phyloP scores from a whole-genome alignment of 768 basidiomycete genomes.

The Hygrophoropsis aurantiaca region DNA sequence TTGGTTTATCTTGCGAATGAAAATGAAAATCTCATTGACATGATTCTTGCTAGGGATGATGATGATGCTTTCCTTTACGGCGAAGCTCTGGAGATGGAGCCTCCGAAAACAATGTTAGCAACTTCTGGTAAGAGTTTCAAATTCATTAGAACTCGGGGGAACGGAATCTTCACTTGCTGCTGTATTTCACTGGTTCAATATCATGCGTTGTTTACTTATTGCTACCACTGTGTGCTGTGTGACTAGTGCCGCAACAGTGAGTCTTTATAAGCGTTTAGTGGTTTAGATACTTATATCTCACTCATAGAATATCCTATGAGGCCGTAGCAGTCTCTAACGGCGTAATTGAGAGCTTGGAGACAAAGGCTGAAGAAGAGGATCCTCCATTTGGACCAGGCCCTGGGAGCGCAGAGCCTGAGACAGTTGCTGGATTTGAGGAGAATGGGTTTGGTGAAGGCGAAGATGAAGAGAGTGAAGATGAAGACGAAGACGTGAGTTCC shows the following conservation, averaged over 20 bases:
- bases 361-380: constrained; percentile 39
- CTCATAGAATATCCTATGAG: constrained; percentile 41
- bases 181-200: constrained; percentile 36
- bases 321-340: constrained; percentile 45
- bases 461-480: constrained; percentile 31
- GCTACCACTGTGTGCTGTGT: constrained; percentile 37
- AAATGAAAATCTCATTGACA: constrained; percentile 22
- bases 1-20: constrained; percentile 9
- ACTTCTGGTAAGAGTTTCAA: constrained; percentile 49
- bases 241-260: constrained; percentile 63
- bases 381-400: constrained; percentile 27
- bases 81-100: constrained; percentile 38
- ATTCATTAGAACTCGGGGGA: constrained; percentile 17
- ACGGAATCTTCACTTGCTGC: constrained; percentile 30
- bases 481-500: constrained; percentile 46
- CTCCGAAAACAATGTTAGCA: constrained; percentile 28
- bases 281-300: constrained; percentile 15
- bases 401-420: constrained; percentile 16
- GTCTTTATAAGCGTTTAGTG: constrained; percentile 36
- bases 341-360: constrained; percentile 49
- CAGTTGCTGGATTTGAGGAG: constrained; percentile 29
- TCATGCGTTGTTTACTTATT: constrained; percentile 40
- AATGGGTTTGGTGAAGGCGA: constrained; percentile 30
- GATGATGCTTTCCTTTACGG: constrained; percentile 83
- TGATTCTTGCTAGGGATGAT: constrained; percentile 54